Evolutionary conservation across 257 asterid species (phyloP).

Genomic region (Solanum chiquidenum): DNA sequence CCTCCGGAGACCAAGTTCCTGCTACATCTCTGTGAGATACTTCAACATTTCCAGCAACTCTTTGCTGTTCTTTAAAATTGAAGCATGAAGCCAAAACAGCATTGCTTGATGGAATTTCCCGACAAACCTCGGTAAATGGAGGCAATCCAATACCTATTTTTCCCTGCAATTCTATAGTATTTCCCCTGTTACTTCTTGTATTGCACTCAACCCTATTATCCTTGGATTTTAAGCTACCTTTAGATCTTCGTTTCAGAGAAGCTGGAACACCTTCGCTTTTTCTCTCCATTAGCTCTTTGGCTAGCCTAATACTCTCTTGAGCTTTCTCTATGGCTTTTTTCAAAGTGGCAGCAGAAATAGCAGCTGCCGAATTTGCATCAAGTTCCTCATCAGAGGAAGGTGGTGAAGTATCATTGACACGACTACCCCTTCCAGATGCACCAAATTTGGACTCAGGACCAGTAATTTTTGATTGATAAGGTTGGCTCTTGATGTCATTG

Average conservation of each 20-base stretch:
- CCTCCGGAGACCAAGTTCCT: slow-evolving; percentile 19
- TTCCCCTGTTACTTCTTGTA: slow-evolving; percentile 16
- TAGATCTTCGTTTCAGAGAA: slow-evolving; percentile 24
- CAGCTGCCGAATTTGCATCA: slow-evolving; percentile 76
- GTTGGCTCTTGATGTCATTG: slow-evolving; percentile 22
- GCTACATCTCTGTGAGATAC: slow-evolving; percentile 25
- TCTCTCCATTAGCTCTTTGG: slow-evolving; percentile 74
- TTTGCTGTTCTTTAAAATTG: slow-evolving; percentile 13
- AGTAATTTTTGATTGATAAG: slow-evolving; percentile 14
- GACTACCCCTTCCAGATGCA: slow-evolving; percentile 21
- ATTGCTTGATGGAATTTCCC: slow-evolving; percentile 3
- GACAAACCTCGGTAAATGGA: slow-evolving; percentile 12
- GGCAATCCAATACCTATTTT: slow-evolving; percentile 15
- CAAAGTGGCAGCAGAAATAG: slow-evolving; percentile 68
- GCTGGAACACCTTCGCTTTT: slow-evolving; percentile 31
- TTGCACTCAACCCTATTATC: slow-evolving; percentile 20
- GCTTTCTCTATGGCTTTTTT: slow-evolving; percentile 82
- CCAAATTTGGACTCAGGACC: slow-evolving; percentile 26
- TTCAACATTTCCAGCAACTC: slow-evolving; percentile 17
- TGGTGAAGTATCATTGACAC: slow-evolving; percentile 18
- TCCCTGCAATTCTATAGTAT: slow-evolving; percentile 14
- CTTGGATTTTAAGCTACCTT: slow-evolving; percentile 19
- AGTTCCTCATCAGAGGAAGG: slow-evolving; percentile 58
- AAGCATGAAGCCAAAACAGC: slow-evolving; percentile 16
- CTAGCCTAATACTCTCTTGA: slow-evolving; percentile 81